These are phyloP conservation scores for Naganishia albida DNA, from an alignment of 1,284 basidiomycete species.

Conservation along the genomic window DNA sequence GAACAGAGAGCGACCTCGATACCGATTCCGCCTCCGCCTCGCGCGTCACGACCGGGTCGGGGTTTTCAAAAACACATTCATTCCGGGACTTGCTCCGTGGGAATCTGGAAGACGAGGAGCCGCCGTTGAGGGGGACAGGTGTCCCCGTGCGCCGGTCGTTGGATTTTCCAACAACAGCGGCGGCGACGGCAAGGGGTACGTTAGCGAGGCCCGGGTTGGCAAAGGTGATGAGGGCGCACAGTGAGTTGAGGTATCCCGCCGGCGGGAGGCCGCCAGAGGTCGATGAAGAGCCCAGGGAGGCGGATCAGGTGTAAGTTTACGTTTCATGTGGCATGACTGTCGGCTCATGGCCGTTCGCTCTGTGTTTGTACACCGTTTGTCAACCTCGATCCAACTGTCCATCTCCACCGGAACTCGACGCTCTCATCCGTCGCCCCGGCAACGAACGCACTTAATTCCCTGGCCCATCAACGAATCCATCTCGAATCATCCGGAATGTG, in stretches of 20 bases:
- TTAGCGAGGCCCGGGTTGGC: not conserved
- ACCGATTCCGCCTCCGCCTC: not conserved
- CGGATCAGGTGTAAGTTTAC: not conserved
- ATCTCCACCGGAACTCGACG: too few species aligned
- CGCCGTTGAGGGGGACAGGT: not conserved
- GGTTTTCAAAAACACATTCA: too few species aligned
- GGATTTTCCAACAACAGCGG: constrained; percentile 17
- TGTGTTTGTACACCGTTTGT: too few species aligned
- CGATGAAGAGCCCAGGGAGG: not conserved
- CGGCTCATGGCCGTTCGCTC: too few species aligned
- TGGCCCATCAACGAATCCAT: not conserved
- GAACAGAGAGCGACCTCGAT: constrained; percentile 1
- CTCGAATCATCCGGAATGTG: too few species aligned
- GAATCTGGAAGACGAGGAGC: not conserved
- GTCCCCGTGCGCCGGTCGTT: constrained; percentile 12
- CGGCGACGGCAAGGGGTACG: not conserved
- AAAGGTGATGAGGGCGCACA: not conserved
- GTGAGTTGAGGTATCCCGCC: constrained; percentile 6
- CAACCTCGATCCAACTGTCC: too few species aligned
- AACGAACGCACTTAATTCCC: not conserved
- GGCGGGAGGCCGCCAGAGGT: constrained; percentile 11
- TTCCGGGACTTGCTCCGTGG: too few species aligned
- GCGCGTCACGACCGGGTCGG: too few species aligned
- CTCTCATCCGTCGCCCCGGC: too few species aligned
- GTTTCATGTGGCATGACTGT: too few species aligned